Conservation (phyloP, 1,284 basidiomycete genomes). For the Erythrobasidium hasegawianum region DNA sequence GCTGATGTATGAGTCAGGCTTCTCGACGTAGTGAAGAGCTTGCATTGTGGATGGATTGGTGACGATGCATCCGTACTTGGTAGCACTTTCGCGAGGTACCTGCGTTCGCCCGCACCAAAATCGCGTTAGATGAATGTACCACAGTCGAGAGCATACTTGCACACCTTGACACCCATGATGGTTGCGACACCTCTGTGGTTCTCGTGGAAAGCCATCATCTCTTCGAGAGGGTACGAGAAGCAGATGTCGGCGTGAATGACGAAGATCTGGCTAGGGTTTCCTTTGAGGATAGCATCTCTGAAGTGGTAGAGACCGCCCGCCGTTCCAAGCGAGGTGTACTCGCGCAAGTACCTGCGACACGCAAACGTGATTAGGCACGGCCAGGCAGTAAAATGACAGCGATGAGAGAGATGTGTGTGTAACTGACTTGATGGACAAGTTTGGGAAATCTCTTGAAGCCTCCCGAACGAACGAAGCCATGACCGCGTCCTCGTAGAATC, state of each 20-base stretch:
- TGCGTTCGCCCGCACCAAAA: constrained; percentile 17
- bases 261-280: constrained; percentile 53
- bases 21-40: constrained; percentile 53
- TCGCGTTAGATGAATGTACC: too few species aligned
- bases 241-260: constrained; percentile 57
- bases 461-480: constrained; percentile 54
- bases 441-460: constrained; percentile 54
- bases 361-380: neutral
- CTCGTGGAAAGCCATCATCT: constrained; percentile 53
- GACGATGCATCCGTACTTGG: constrained; percentile 54
- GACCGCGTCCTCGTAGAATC: constrained; percentile 55
- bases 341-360: constrained; percentile 52
- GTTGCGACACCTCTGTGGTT: constrained; percentile 55
- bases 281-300: constrained; percentile 54
- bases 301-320: constrained; percentile 49
- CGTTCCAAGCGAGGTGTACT: constrained; percentile 55
- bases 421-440: constrained; percentile 51
- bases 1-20: constrained; percentile 55
- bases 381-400: neutral
- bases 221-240: constrained; percentile 51
- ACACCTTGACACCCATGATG: constrained; percentile 53
- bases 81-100: constrained; percentile 53
- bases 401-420: neutral
- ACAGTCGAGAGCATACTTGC: too few species aligned
- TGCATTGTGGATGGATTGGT: constrained; percentile 49